Base-by-base conservation (phyloP, 1,284 basidiomycete species). In the Malassezia furfur region DNA sequence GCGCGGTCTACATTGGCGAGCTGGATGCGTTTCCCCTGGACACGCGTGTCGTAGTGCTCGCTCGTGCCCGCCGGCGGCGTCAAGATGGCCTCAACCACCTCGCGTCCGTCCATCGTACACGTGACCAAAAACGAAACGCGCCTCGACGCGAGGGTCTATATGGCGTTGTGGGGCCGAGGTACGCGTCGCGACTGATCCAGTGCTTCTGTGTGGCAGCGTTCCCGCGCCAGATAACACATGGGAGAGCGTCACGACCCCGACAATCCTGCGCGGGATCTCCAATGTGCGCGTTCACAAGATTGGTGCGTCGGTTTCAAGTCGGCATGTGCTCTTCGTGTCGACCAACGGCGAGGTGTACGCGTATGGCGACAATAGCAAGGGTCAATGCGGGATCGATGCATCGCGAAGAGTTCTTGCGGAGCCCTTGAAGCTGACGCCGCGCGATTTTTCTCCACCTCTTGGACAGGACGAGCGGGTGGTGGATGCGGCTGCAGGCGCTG, bases 181-280 rank as follows among this genome's bases (percentile, higher is more conserved):
- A 38, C 28, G 54, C 48, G 15, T 11, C 10, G n/a, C 3, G 37
- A 10, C 11, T 17, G 10, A 31, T 10, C 10, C 39, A 55, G 54
- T 56, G 15, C 28, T 56, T 17, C 17, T 56, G 31, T 50, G 48
- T 48, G 54, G 54, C 10, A 50, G 48, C 10, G 47, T 55, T 10
- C 34, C 44, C 25, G 41, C 28, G 10, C 39, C 38, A 15, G 54
- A 50, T 15, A 31, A n/a, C 7, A 28, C 8, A 4, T 17, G 15
- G 35, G 45, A 34, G 5, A 32, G 45, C 45, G 80, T 96, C 5
- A 80, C 84, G 44, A 81, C 85, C 72, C 89, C 91, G 0, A 83
- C 90, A 74, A 88, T 93, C 68, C 80, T 94, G 36, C 86, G 91
- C 50, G 87, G 87, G 0, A 79, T 96, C 25, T 81, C 83, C 71